A percentile compares a stretch with the other conserved stretches of the same genome.
Evolutionary conservation across 1,284 basidiomycete species (phyloP).

Genomic region (Boletus mariae): DNA sequence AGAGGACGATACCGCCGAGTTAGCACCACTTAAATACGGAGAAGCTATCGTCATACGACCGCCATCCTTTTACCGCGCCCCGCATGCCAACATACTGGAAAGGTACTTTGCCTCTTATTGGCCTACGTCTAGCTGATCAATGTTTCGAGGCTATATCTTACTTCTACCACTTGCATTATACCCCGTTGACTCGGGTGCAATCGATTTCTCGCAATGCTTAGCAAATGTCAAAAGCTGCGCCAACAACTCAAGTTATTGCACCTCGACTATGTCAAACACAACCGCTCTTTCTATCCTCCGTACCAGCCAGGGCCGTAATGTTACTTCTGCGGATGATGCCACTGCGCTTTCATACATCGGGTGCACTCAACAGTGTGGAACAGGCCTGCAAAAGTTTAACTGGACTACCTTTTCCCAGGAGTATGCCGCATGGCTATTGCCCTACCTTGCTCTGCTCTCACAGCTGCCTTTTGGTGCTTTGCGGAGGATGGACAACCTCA

Average conservation of each 20-base stretch:
- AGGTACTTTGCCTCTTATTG: too few species aligned
- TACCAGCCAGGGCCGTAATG: constrained; percentile 9
- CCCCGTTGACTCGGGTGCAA: neutral
- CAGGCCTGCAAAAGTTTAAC: constrained; percentile 29
- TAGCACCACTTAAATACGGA: too few species aligned
- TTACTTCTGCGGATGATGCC: neutral
- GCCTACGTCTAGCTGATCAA: too few species aligned
- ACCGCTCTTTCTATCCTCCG: constrained; percentile 17
- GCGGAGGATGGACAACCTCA: constrained; percentile 26
- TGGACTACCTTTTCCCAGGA: constrained; percentile 39
- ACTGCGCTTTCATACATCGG: constrained; percentile 23
- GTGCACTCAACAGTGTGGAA: constrained; percentile 34
- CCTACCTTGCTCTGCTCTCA: constrained; percentile 41
- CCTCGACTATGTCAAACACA: constrained; percentile 6
- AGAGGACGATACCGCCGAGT: too few species aligned
- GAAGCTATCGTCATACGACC: too few species aligned
- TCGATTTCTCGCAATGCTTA: constrained; percentile 12
- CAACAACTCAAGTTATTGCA: constrained; percentile 3
- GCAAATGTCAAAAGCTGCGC: constrained; percentile 12
- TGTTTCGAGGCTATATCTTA: too few species aligned
- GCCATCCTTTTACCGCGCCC: too few species aligned
- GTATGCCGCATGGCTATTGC: constrained; percentile 44
- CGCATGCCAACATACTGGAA: too few species aligned
- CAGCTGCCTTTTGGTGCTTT: constrained; percentile 42
- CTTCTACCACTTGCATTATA: too few species aligned